phyloP scores from a whole-genome alignment of 2,329 filamentous ascomycete species.

The Pestalotiopsis sp. region DNA sequence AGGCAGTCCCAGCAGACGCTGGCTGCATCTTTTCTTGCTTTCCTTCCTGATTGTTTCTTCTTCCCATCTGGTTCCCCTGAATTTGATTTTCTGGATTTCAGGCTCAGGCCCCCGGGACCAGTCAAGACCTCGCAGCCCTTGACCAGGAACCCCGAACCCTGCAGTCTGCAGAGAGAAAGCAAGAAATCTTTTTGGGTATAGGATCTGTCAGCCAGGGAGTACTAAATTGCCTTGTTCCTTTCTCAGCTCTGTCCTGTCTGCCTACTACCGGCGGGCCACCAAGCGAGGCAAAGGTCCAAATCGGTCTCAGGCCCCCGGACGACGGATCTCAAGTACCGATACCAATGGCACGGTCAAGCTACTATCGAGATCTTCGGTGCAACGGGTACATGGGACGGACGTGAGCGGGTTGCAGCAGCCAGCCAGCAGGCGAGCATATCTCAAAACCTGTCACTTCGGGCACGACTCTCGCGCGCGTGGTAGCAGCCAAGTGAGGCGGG shows the following conservation, averaged over 20 bases:
- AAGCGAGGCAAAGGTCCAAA: neutral
- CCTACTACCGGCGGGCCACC: neutral
- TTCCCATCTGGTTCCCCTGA: neutral
- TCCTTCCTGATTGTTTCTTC: neutral
- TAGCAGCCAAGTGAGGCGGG: constrained; percentile 20
- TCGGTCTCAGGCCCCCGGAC: neutral
- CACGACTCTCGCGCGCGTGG: constrained; percentile 22
- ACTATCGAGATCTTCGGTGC: constrained; percentile 1
- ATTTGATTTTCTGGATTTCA: neutral
- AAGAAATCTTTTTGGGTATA: neutral
- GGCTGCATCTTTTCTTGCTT: neutral
- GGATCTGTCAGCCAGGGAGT: neutral
- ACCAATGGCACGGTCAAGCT: neutral
- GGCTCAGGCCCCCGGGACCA: neutral
- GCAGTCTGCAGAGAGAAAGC: neutral
- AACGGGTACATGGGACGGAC: constrained; percentile 4
- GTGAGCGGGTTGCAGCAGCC: neutral
- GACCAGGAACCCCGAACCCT: neutral
- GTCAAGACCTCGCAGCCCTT: neutral
- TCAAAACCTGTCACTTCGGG: constrained; percentile 9
- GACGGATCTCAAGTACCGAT: neutral
- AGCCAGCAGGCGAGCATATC: neutral
- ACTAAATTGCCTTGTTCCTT: neutral
- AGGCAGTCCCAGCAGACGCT: neutral
- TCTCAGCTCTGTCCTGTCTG: neutral